Evolutionary conservation across 2,329 filamentous ascomycete genomes (phyloP), one percentile per base, ranked within the genome.

Genomic region (Hypomyces rosellus): DNA sequence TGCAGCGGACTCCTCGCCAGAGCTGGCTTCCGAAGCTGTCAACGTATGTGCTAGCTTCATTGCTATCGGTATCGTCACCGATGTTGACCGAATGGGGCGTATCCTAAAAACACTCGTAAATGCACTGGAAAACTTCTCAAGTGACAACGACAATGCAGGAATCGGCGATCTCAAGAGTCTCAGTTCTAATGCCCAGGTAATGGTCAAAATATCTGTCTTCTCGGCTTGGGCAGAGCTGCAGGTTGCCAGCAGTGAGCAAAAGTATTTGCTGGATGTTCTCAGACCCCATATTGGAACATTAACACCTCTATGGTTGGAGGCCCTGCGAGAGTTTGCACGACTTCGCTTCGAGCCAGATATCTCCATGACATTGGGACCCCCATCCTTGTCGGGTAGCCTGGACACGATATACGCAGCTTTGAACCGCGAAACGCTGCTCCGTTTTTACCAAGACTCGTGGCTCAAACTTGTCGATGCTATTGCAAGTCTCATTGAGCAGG

Each of bases 31-130:
- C 0, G 92, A 96, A 64, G 93, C 95, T 14, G 89, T 99, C 56
- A 95, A 95, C 61, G 93, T 99, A 6, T 99, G 93, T 62, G 93
- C 92, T n/a, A 90, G 88, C 1, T 99, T 99, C 69, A 95, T 99
- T 61, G 88, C 92, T 0, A 96, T 92, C 0, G 93, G 93, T 13
- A 97, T 99, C 49, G 93, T 99, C 8, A 96, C 90, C 0, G 93
- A 97, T 67, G 84, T 97, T 8, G 95, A 99, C 59, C 84, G 93
- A n/a, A 99, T 99, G 93, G 93, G 93, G 18, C 86, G 93, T 50
- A 99, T 99, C 48, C 78, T 99, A 50, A 97, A 96, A 71, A 86
- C 95, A 1, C 77, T 99, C 2, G 88, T 96, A 5, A 85, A 86
- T 40, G 91, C 91, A 0, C 77, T 99, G 1, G 92, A 97, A 61